These are phyloP conservation scores for Suaeda aralocaspica DNA, from an alignment of 148 eudicot species.

Conservation along the genomic window DNA sequence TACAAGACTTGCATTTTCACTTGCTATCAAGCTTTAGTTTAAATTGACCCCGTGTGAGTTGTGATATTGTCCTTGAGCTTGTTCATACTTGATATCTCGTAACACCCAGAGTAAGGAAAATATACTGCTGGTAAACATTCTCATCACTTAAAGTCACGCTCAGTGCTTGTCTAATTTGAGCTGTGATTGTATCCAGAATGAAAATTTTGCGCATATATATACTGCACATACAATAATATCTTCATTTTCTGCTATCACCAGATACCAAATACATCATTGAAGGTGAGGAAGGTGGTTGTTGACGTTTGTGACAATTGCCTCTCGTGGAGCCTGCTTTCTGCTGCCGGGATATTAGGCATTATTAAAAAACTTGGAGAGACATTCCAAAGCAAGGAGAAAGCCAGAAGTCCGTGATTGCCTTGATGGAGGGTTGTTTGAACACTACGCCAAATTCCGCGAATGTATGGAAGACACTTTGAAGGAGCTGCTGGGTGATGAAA, in stretches of 20 bases:
- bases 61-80: background rate
- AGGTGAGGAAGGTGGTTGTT: constrained; percentile 61
- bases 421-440: constrained; percentile 85
- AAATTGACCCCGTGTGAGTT: background rate
- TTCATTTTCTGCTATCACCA: constrained; percentile 21
- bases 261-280: constrained; percentile 73
- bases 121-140: too few relatives aligned
- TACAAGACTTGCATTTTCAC: too few relatives aligned
- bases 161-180: background rate
- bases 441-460: constrained; percentile 67
- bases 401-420: constrained; percentile 64
- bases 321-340: constrained; percentile 85
- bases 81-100: background rate
- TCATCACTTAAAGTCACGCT: background rate
- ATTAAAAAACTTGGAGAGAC: constrained; percentile 77
- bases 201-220: background rate
- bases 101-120: background rate
- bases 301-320: constrained; percentile 64
- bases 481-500: constrained; percentile 69
- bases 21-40: background rate
- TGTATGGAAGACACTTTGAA: constrained; percentile 64
- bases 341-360: constrained; percentile 88
- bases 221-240: background rate
- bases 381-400: constrained; percentile 47
- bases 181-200: background rate